phyloP scores from a whole-genome alignment of 768 basidiomycete species.

The Collybia nuda region DNA sequence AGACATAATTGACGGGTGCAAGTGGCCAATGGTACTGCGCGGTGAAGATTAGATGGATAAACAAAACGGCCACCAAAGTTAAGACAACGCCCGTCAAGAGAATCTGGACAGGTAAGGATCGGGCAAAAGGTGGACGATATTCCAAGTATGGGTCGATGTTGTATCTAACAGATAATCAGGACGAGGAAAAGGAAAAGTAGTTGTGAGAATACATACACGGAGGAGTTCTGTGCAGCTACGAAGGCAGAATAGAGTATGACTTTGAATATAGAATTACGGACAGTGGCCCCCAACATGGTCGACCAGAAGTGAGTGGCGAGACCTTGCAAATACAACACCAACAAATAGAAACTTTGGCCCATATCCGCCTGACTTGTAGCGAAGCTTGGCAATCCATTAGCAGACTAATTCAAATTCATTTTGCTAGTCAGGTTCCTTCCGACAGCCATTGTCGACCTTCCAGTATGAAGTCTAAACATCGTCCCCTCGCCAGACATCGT shows the following conservation, averaged over 20 bases:
- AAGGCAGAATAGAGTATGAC: not conserved
- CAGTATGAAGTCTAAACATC: conserved; percentile 24
- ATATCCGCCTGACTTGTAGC: too few species aligned
- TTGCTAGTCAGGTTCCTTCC: too few species aligned
- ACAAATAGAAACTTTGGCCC: too few species aligned
- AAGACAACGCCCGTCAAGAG: conserved; percentile 82
- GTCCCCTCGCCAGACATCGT: conserved; percentile 46
- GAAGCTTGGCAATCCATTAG: too few species aligned
- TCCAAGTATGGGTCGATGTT: conserved; percentile 69
- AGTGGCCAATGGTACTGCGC: conserved; percentile 96
- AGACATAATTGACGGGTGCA: conserved; percentile 86
- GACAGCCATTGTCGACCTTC: too few species aligned
- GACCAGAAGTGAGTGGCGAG: too few species aligned
- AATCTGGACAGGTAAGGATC: conserved; percentile 89
- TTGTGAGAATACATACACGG: conserved; percentile 9
- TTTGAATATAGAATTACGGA: not conserved
- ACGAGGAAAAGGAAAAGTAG: not conserved
- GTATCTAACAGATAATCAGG: conserved; percentile 19
- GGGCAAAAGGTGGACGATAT: conserved; percentile 79
- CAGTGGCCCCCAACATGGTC: too few species aligned
- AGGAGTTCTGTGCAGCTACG: not conserved
- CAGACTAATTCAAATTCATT: too few species aligned
- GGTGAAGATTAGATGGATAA: conserved; percentile 93
- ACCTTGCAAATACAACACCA: too few species aligned
- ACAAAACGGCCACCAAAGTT: conserved; percentile 80